Evolutionary conservation across 2,329 filamentous ascomycete species (phyloP), one percentile per base, ranked within the genome.

Genomic region (Colletotrichum sp.): DNA sequence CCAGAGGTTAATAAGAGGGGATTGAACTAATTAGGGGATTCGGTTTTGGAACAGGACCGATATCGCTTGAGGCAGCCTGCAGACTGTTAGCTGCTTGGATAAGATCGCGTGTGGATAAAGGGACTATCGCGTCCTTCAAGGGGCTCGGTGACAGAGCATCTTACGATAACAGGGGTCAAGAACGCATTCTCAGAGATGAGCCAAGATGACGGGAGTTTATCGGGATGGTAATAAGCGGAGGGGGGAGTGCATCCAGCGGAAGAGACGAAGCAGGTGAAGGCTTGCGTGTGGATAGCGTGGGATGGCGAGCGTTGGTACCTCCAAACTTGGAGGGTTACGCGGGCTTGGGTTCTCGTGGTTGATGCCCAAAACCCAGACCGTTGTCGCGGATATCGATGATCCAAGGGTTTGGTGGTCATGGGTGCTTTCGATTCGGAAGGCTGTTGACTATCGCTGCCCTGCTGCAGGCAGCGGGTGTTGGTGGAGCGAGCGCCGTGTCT

Each of bases 1-100:
- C 18, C 6, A 16, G 70, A 73, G 70, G 63, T 73, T 76, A 52
- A 73, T 73, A 34, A 68, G 70, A 73, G 70, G 64, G 28, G 26
- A 24, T 26, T 52, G 15, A 3, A 26, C 39, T 13, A 12, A 16
- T n/a, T 3, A 21, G 52, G 30, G 52, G 30, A 49, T 4, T 36
- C 5, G 4, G n/a, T 55, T 44, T 8, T 13, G 10, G 34, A 10
- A 30, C 24, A 21, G 30, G 28, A 24, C 71, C 59, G 71, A 72
- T 44, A 39, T 57, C 55, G 68, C 63, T 39, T 24, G 34, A 49
- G 36, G 63, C 34, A 32, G 63, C 63, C 63, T 32, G 16, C 21
- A 66, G n/a, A 34, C 60, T 21, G 18, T 36, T 4, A 21, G 16
- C 2, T n/a, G 57, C 63, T 4, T 16, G 34, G 26, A 21, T 16